Conservation (phyloP, 2,329 filamentous ascomycete genomes). For the Dactylellina cionopaga region DNA sequence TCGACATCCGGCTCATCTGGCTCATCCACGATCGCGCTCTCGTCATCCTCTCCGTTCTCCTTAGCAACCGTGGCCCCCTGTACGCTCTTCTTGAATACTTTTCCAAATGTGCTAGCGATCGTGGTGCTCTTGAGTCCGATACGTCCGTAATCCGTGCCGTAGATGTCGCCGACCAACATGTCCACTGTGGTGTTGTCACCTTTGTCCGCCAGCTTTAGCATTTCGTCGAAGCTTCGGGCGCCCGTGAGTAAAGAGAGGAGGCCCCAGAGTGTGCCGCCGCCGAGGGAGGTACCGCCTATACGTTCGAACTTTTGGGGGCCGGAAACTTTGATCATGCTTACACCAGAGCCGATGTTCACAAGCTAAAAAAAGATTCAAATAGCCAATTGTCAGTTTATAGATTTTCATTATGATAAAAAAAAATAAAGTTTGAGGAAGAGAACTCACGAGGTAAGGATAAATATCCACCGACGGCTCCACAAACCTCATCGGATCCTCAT, state of each 20-base stretch:
- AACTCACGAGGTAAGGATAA: constrained; percentile 80
- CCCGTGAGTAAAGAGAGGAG: constrained; percentile 89
- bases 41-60: constrained; percentile 79
- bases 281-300: constrained; percentile 83
- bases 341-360: constrained; percentile 97
- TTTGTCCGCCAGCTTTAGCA: constrained; percentile 88
- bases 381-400: background rate
- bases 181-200: constrained; percentile 95
- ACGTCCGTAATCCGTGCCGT: constrained; percentile 93
- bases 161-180: constrained; percentile 97
- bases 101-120: constrained; percentile 95
- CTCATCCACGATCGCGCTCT: constrained; percentile 57
- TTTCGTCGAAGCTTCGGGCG: constrained; percentile 89
- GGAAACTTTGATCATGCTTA: constrained; percentile 96
- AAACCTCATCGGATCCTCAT: constrained; percentile 89
- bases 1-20: constrained; percentile 10
- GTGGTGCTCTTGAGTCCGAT: constrained; percentile 95
- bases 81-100: constrained; percentile 84
- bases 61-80: constrained; percentile 68
- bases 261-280: constrained; percentile 97
- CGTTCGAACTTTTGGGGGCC: constrained; percentile 86
- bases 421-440: background rate
- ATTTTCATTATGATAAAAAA: background rate
- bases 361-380: constrained; percentile 62
- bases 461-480: constrained; percentile 79